Conservation (phyloP, 1,284 basidiomycete genomes). For the Tilletia horrida region DNA sequence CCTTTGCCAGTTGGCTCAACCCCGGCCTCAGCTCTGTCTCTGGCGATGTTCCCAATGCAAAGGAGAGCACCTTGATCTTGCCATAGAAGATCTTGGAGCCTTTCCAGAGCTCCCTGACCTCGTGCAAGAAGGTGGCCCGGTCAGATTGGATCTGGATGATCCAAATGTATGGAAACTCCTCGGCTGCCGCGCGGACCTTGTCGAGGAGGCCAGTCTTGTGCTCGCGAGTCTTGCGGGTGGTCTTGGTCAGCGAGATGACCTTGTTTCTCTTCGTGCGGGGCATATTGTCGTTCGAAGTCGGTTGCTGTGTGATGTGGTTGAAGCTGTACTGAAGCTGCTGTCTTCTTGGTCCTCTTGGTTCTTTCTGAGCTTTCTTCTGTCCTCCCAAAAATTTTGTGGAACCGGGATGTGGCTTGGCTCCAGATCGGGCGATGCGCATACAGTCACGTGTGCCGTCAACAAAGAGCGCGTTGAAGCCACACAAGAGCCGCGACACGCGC, state of each 20-base stretch:
- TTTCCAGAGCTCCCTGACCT: constrained; percentile 88
- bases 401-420: too few relatives aligned
- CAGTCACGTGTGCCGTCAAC: too few relatives aligned
- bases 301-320: background rate
- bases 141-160: constrained; percentile 89
- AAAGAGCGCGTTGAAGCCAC: too few relatives aligned
- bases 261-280: constrained; percentile 56
- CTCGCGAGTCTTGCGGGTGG: constrained; percentile 59
- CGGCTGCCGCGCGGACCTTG: constrained; percentile 63
- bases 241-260: constrained; percentile 61
- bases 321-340: too few relatives aligned
- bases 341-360: too few relatives aligned
- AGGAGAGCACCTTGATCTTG: constrained; percentile 86
- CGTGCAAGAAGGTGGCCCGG: constrained; percentile 90
- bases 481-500: background rate
- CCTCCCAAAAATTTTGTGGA: too few relatives aligned
- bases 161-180: constrained; percentile 89
- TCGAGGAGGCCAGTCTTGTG: constrained; percentile 80
- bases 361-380: too few relatives aligned
- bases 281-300: constrained; percentile 34
- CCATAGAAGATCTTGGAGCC: constrained; percentile 80
- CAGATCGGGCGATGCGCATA: too few relatives aligned
- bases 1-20: constrained; percentile 74
- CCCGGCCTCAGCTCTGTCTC: constrained; percentile 84
- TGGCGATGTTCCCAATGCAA: constrained; percentile 81